Evolutionary conservation across 2,329 filamentous ascomycete genomes (phyloP).

Genomic region (Exophiala calicioides): DNA sequence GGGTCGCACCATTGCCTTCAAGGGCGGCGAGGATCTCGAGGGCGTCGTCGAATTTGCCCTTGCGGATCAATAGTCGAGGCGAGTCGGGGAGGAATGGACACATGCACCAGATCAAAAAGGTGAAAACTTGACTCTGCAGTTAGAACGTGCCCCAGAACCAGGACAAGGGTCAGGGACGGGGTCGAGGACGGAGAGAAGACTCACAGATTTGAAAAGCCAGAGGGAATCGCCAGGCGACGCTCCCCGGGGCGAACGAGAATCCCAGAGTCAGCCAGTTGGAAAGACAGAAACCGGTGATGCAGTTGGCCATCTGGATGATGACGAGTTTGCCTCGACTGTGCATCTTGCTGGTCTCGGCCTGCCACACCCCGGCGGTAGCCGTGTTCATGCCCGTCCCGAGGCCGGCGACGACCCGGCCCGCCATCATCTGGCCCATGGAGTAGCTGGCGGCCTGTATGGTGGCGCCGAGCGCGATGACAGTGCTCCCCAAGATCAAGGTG

Average conservation of each 20-base stretch:
- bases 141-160: neutral
- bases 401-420: slow-evolving; percentile 52
- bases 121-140: slow-evolving; percentile 43
- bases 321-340: slow-evolving; percentile 54
- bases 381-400: slow-evolving; percentile 37
- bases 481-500: slow-evolving; percentile 42
- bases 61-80: slow-evolving; percentile 60
- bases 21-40: slow-evolving; percentile 45
- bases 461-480: slow-evolving; percentile 48
- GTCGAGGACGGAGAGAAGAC: neutral
- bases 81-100: slow-evolving; percentile 45
- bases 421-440: slow-evolving; percentile 44
- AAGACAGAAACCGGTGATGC: slow-evolving; percentile 49
- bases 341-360: slow-evolving; percentile 51
- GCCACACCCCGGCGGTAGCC: slow-evolving; percentile 44
- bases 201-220: slow-evolving; percentile 57
- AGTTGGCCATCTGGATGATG: slow-evolving; percentile 55
- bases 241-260: slow-evolving; percentile 53
- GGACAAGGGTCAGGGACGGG: neutral
- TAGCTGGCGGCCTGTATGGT: slow-evolving; percentile 46
- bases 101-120: slow-evolving; percentile 51
- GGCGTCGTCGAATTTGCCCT: slow-evolving; percentile 56
- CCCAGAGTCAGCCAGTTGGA: slow-evolving; percentile 55
- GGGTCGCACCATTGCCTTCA: slow-evolving; percentile 35
- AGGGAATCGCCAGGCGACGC: slow-evolving; percentile 58